phyloP scores from a whole-genome alignment of 1,284 basidiomycete genomes.

The Sphagnurus paluster region DNA sequence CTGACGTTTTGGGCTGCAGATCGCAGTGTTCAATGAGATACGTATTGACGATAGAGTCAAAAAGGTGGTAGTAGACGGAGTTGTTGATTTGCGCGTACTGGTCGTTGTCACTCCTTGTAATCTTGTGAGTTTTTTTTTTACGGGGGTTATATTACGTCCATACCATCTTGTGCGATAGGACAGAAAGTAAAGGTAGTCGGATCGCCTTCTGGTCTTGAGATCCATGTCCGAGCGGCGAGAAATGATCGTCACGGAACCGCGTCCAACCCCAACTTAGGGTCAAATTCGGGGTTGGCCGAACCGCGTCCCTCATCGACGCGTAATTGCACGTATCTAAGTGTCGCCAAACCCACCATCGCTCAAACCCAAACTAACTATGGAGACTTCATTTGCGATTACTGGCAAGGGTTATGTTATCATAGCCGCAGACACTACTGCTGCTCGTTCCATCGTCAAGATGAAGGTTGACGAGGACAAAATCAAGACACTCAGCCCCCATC shows the following conservation, averaged over 20 bases:
- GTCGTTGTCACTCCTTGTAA: conserved; percentile 74
- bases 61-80: conserved; percentile 75
- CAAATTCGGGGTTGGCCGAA: conserved; percentile 20
- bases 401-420: conserved; percentile 92
- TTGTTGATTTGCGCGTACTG: conserved; percentile 81
- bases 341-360: conserved; percentile 1
- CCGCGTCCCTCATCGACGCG: conserved; percentile 23
- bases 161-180: conserved; percentile 71
- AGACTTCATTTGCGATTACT: conserved; percentile 73
- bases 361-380: no score
- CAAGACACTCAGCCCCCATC: conserved; percentile 86
- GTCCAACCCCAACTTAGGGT: conserved; percentile 19
- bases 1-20: conserved; percentile 47
- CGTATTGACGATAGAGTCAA: conserved; percentile 75
- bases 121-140: neutral
- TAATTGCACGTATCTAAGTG: conserved; percentile 13
- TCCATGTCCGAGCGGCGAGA: conserved; percentile 14
- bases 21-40: conserved; percentile 65
- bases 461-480: conserved; percentile 98
- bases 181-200: conserved; percentile 60
- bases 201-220: conserved; percentile 40
- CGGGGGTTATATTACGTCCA: conserved; percentile 20
- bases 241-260: conserved; percentile 1
- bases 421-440: conserved; percentile 89
- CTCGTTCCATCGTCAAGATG: conserved; percentile 95